phyloP scores from a whole-genome alignment of 2,329 filamentous ascomycete species.

The Neofusicoccum laricinum region DNA sequence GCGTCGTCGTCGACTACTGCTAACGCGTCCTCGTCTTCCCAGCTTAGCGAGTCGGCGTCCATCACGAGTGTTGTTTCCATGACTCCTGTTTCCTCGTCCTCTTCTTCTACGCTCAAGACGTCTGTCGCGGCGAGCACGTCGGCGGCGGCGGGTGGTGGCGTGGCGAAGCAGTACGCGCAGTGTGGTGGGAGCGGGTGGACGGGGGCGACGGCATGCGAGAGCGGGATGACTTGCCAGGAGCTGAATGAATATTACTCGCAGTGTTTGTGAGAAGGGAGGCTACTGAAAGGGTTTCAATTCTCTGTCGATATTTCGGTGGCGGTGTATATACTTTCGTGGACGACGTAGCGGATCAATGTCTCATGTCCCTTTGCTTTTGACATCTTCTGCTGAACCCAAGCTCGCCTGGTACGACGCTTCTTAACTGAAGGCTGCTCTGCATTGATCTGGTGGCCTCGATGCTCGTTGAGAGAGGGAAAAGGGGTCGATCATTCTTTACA shows the following conservation, averaged over 20 bases:
- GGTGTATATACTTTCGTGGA: not conserved
- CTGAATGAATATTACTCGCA: slow-evolving; percentile 24
- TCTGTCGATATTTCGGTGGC: not conserved
- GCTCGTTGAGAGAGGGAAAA: no score
- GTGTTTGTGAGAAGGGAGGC: slow-evolving; percentile 17
- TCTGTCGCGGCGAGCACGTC: not conserved
- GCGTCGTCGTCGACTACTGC: not conserved
- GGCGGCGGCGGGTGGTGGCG: not conserved
- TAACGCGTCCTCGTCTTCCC: not conserved
- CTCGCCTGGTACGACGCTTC: not conserved
- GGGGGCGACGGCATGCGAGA: slow-evolving; percentile 23
- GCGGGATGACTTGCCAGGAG: slow-evolving; percentile 21
- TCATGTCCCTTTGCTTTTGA: not conserved
- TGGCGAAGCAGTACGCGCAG: slow-evolving; percentile 14
- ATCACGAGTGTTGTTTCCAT: not conserved
- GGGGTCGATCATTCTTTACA: no score
- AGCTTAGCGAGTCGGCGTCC: not conserved
- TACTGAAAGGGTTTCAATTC: not conserved
- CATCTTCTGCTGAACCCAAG: not conserved
- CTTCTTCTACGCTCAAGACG: not conserved
- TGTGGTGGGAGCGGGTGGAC: slow-evolving; percentile 23
- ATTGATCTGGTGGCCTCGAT: no score
- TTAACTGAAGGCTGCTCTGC: no score
- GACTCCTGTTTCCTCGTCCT: not conserved
- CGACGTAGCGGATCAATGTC: not conserved